Percentiles rank a stretch among this genome's conserved stretches.
phyloP scores from a whole-genome alignment of 2,329 filamentous ascomycete species.

The Hymenoscyphus albidus region DNA sequence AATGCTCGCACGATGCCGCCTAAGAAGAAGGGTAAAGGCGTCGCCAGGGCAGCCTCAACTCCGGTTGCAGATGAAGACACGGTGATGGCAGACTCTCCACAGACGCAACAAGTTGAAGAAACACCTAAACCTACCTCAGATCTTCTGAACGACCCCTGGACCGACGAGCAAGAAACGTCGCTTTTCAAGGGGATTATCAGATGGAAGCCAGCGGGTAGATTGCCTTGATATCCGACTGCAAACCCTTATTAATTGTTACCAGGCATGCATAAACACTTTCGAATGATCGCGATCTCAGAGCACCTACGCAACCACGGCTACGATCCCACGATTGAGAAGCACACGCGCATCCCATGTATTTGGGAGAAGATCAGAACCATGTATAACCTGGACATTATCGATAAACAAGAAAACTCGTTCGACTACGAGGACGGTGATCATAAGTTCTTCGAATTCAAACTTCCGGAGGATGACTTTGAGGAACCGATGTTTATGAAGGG shows the following conservation, averaged over 20 bases:
- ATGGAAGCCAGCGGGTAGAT: conserved; percentile 89
- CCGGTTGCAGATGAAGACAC: conserved; percentile 42
- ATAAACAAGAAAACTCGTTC: conserved; percentile 69
- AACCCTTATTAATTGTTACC: conserved; percentile 15
- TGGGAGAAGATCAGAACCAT: conserved; percentile 82
- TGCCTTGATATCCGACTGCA: conserved; percentile 7
- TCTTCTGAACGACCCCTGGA: conserved; percentile 73
- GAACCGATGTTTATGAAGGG: conserved; percentile 31
- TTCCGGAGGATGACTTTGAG: conserved; percentile 47
- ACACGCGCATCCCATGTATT: conserved; percentile 86
- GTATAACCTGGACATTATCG: conserved; percentile 81
- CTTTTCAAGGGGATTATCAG: conserved; percentile 89
- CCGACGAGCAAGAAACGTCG: conserved; percentile 89
- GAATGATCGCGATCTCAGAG: conserved; percentile 81
- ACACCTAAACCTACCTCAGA: conserved; percentile 42
- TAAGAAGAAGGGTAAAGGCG: conserved; percentile 60
- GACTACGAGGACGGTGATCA: conserved; percentile 49
- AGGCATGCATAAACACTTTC: conserved; percentile 93
- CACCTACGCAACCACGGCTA: conserved; percentile 77
- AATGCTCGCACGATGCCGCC: conserved; percentile 55
- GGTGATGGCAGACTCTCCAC: conserved; percentile 12
- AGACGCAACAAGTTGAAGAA: conserved; percentile 22
- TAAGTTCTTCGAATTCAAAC: conserved; percentile 62
- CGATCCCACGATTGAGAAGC: conserved; percentile 63
- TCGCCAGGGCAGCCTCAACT: conserved; percentile 54